phyloP scores from a whole-genome alignment of 805 yeast species.

The Candida parachauliodes region DNA sequence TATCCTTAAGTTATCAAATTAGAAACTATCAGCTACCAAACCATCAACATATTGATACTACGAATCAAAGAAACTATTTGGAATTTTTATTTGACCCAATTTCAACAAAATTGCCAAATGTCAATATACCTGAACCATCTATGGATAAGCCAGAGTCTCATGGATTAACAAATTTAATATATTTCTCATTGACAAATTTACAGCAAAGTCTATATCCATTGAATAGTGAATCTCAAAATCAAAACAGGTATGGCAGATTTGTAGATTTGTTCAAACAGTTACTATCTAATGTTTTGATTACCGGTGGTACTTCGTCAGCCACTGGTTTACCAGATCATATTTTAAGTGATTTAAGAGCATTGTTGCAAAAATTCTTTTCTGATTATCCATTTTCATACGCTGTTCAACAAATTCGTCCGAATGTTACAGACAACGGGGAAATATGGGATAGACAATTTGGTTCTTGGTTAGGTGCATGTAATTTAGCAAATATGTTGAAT shows the following conservation, averaged over 20 bases:
- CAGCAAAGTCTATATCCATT: constrained; percentile 29
- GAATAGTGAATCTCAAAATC: constrained; percentile 25
- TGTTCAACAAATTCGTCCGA: constrained; percentile 16
- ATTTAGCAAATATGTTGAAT: constrained; percentile 59
- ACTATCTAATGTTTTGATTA: constrained; percentile 46
- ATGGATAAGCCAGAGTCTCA: constrained; percentile 46
- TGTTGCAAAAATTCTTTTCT: constrained; percentile 44
- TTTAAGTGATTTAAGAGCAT: constrained; percentile 50
- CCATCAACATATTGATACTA: constrained; percentile 9
- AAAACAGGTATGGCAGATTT: constrained; percentile 28
- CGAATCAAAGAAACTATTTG: constrained; percentile 21
- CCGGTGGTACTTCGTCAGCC: constrained; percentile 57
- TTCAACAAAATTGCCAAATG: constrained; percentile 41
- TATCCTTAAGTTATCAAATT: constrained; percentile 22
- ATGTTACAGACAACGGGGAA: constrained; percentile 27
- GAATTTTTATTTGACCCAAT: constrained; percentile 74
- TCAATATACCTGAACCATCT: constrained; percentile 28
- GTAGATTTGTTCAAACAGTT: constrained; percentile 37
- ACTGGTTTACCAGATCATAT: constrained; percentile 56
- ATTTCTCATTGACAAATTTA: constrained; percentile 32
- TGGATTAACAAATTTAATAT: constrained; percentile 41
- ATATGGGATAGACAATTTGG: constrained; percentile 54
- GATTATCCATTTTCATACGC: constrained; percentile 33
- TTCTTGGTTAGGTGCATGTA: constrained; percentile 72
- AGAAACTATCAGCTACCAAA: constrained; percentile 15